Percentiles rank a stretch among this genome's conserved stretches.
Evolutionary conservation across 345 rosid genomes (phyloP).

Genomic region (Euphorbia peplus): DNA sequence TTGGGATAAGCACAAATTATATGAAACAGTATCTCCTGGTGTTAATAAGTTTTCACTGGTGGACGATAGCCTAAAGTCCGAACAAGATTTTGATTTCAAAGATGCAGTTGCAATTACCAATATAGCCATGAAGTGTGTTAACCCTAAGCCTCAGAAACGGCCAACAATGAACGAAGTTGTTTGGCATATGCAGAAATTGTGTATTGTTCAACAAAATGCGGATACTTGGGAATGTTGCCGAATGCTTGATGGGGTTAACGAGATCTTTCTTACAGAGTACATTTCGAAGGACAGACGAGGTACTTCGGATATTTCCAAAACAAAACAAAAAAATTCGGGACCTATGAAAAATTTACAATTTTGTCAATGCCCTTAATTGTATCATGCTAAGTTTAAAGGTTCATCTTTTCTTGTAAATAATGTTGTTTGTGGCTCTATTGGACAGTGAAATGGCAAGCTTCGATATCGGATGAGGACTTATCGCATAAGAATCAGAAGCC

Average conservation of each 20-base stretch:
- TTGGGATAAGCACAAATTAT: neutral
- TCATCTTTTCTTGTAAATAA: too few species aligned
- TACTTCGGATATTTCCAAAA: too few species aligned
- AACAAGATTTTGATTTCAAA: neutral
- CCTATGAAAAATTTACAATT: too few species aligned
- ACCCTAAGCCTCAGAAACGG: neutral
- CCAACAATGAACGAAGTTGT: constrained; percentile 3
- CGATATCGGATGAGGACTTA: too few species aligned
- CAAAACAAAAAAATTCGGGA: too few species aligned
- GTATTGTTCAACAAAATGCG: neutral
- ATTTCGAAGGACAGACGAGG: too few species aligned
- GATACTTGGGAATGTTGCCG: neutral
- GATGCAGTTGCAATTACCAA: constrained; percentile 4
- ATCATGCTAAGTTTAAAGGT: too few species aligned
- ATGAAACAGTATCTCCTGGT: neutral
- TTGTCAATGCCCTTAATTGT: too few species aligned
- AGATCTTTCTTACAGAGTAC: too few species aligned
- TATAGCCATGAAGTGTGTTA: neutral
- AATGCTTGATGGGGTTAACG: neutral
- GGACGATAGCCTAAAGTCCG: neutral
- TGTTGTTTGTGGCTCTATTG: too few species aligned
- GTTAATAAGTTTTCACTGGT: neutral
- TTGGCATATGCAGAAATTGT: neutral
- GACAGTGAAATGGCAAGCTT: too few species aligned
- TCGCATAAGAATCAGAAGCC: too few species aligned